Conservation (phyloP, 2,329 filamentous ascomycete genomes). For the Albifimbria verrucaria region DNA sequence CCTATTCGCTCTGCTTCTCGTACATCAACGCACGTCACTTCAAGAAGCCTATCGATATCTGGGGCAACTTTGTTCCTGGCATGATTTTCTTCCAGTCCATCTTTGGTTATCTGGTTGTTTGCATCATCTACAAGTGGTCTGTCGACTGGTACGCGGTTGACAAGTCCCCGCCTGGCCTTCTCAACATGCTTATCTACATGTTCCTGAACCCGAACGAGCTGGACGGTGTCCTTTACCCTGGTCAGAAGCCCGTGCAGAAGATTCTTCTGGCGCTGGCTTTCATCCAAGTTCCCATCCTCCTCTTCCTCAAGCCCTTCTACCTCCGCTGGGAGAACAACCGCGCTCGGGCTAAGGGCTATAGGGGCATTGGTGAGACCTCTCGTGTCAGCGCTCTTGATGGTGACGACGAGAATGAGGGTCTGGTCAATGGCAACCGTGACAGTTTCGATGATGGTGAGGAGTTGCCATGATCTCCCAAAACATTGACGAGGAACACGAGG, state of each 20-base stretch:
- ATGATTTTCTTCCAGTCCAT: conserved; percentile 99
- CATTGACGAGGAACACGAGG: conserved; percentile 81
- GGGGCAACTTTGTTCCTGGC: conserved; percentile 94
- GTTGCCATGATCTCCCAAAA: conserved; percentile 87
- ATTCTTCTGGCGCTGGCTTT: conserved; percentile 79
- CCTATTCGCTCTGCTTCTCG: conserved; percentile 90
- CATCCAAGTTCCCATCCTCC: conserved; percentile 80
- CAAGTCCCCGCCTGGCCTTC: conserved; percentile 73
- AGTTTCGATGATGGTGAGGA: conserved; percentile 64
- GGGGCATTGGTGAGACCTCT: conserved; percentile 85
- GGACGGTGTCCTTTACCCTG: conserved; percentile 71
- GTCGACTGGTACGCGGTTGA: conserved; percentile 71
- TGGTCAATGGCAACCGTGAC: conserved; percentile 55
- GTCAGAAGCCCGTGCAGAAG: conserved; percentile 74
- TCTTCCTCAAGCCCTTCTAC: conserved; percentile 95
- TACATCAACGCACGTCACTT: conserved; percentile 94
- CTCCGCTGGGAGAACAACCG: conserved; percentile 91
- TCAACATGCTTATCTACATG: conserved; percentile 99
- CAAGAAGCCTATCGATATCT: conserved; percentile 91
- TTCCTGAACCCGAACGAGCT: conserved; percentile 81
- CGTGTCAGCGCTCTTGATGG: conserved; percentile 87
- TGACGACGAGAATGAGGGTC: conserved; percentile 67
- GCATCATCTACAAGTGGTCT: conserved; percentile 96
- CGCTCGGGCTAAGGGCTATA: conserved; percentile 83
- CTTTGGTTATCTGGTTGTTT: conserved; percentile 91